Base-by-base conservation (phyloP, 2,329 filamentous ascomycete species). In the Sclerotiophoma versabilis region DNA sequence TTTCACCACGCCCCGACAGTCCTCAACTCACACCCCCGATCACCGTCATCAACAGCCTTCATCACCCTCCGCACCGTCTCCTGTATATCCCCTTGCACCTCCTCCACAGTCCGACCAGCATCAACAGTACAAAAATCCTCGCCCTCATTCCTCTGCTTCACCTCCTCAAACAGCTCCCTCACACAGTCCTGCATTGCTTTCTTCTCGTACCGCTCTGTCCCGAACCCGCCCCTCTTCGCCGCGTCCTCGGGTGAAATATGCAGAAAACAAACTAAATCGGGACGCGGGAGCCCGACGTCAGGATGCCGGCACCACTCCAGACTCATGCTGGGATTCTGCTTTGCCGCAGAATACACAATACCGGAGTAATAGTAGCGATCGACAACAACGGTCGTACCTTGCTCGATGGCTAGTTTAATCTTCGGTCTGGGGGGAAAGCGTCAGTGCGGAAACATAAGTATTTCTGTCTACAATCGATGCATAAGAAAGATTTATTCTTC, bases 291-390 rank as follows among this genome's bases (percentile, higher is more conserved):
- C 0, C 93, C 93, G 12, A 91, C 83, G 66, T 98, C 95, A 1
- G 93, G 91, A 14, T 87, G 83, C 63, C 91, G 87, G 7, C 92
- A 92, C 93, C 95, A 99, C 0, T 83, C 76, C 0, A 97, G 80
- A 0, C 83, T 79, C 11, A 97, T 82, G 2, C 80, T 75, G 0
- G 87, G 84, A 63, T 91, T 91, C 37, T 85, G 81, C 72, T 98
- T 98, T 3, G 95, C 93, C 0, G 92, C 91, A 20, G 88, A 92
- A 79, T 98, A 99, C 43, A 97, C 92, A 52, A 93, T 90, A 48
- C 95, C 95, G 17, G 90, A 95, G 79, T 96, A 93, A 73, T 96
- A 96, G 79, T 98, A 99, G 41, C 95, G 87, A 75, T 99, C 95
- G 63, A 93, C 87, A 32, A 99, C 81, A 26, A 99, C 83, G 0